Evolutionary conservation across 2,329 filamentous ascomycete genomes (phyloP), one percentile per base, ranked within the genome.

Genomic region (Sporothrix sp.): DNA sequence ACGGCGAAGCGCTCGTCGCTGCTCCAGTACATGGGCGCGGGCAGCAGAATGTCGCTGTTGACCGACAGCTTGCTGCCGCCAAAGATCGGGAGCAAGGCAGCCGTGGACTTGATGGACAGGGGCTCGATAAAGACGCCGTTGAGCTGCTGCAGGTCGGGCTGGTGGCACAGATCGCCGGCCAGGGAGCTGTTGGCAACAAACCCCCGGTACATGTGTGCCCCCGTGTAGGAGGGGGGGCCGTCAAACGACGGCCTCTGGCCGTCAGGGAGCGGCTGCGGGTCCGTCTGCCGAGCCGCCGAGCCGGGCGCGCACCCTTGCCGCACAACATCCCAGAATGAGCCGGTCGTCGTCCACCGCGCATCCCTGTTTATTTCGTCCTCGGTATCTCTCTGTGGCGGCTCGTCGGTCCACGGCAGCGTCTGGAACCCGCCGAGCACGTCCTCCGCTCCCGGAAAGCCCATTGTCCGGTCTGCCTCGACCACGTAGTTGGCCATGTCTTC

Each of bases 11-110:
- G 72, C 43, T 77, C 73, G 48, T 84, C 79, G 16, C 76, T 72
- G 52, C 72, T 72, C 73, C 79, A 84, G 64, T 85, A 85, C 74
- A 84, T 83, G 45, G 81, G 79, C 1, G 82, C 79, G 0, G 82
- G 82, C 14, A 85, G 74, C 13, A 85, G 69, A 54, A 85, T 84
- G 57, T 85, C 82, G 60, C 82, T 85, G 67, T 85, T 85, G 55
- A 82, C 75, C 16, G 74, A 73, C 33, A 84, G 69, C 60, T 85
- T 85, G 65, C 80, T 84, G 53, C 82, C 82, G 38, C 81, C 77
- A 56, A 86, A 85, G 60, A 86, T 70, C 18, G 82, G 82, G 39
- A 83, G 73, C 16, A 85, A 65, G 5, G 73, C 69, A 54, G 73
- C 74, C 35, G 78, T 81, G 2, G 78, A 70, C 2, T 73, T 69